Conservation (phyloP, 202 grass and related monocot species). For the Schoenoplectus triqueter region DNA sequence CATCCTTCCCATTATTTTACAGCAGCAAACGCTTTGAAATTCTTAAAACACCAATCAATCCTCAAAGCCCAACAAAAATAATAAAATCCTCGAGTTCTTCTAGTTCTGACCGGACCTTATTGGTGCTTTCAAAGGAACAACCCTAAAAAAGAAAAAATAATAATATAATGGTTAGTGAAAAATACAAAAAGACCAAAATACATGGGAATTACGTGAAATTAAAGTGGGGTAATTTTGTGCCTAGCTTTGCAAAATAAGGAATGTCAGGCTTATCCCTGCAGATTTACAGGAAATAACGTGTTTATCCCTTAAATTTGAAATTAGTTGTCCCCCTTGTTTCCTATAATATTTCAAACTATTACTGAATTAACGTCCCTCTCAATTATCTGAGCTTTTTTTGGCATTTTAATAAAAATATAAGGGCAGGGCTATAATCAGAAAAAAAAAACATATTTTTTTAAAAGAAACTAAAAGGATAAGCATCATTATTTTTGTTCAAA, state of each 20-base stretch:
- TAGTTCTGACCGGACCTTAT: not conserved
- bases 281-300: not conserved
- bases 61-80: not conserved
- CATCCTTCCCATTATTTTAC: not conserved
- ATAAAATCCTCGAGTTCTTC: not conserved
- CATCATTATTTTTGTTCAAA: not conserved
- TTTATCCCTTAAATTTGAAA: not conserved
- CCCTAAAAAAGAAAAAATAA: not conserved
- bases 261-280: not conserved
- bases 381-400: not conserved
- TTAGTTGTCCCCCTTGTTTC: not conserved
- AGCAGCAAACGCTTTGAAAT: not conserved
- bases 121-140: not conserved
- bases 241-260: not conserved
- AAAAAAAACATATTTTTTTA: not conserved
- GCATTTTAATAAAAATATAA: not conserved
- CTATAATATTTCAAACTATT: not conserved
- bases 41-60: not conserved
- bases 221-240: not conserved
- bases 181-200: not conserved
- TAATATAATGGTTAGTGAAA: not conserved
- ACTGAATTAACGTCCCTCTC: not conserved
- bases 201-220: not conserved
- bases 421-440: not conserved
- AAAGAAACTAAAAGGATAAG: not conserved